These are phyloP conservation scores for Inosperma sp. DNA, from an alignment of 768 basidiomycete genomes.

Conservation along the genomic window DNA sequence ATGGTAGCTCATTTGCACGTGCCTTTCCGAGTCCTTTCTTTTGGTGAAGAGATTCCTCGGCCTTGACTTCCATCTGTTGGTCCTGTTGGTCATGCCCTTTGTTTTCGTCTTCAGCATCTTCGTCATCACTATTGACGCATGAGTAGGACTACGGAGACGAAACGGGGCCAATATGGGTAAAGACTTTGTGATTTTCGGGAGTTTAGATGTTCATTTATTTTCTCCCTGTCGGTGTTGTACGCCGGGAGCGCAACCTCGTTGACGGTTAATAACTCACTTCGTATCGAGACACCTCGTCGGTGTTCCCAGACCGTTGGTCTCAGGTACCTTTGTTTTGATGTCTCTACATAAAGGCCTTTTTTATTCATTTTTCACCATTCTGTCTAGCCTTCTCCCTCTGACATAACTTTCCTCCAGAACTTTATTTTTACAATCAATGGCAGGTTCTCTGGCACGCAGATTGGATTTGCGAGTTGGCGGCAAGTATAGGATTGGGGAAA, in stretches of 20 bases:
- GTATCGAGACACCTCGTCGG: slow-evolving; percentile 16
- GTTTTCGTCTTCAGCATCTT: no score
- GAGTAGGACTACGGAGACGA: no score
- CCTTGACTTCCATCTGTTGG: no score
- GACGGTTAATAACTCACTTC: slow-evolving; percentile 11
- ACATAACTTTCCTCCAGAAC: slow-evolving; percentile 13
- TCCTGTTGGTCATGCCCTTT: no score
- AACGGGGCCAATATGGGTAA: no score
- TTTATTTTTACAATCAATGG: slow-evolving; percentile 45
- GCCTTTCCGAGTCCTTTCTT: slow-evolving; percentile 77
- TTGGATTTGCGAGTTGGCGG: slow-evolving; percentile 87
- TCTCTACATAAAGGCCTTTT: slow-evolving; percentile 35
- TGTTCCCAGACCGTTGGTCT: slow-evolving; percentile 12
- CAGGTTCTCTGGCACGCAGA: slow-evolving; percentile 65
- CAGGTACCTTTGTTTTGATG: no score
- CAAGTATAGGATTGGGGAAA: slow-evolving; percentile 97
- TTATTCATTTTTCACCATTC: slow-evolving; percentile 22
- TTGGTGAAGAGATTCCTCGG: slow-evolving; percentile 77
- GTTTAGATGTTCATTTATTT: slow-evolving; percentile 7
- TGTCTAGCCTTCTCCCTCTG: slow-evolving; percentile 15
- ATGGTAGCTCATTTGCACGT: slow-evolving; percentile 68
- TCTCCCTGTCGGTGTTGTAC: slow-evolving; percentile 7
- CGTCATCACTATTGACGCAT: no score
- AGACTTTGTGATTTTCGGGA: no score
- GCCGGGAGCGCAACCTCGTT: background rate